These are phyloP conservation scores for Erysimum cheiranthoides DNA, from an alignment of 345 rosid species.

Conservation along the genomic window DNA sequence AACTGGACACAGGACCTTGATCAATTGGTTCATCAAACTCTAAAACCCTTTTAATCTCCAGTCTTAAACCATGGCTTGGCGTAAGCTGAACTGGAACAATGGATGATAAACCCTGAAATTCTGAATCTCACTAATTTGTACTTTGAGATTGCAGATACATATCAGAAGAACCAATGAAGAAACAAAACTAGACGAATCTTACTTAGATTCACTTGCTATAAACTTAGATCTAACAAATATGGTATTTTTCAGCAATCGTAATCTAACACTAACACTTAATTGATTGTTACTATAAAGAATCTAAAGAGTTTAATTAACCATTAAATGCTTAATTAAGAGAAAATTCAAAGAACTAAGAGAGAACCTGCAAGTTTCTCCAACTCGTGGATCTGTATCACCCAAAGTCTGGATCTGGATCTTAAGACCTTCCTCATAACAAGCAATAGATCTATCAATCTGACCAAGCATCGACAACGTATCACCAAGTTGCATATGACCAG, in stretches of 20 bases:
- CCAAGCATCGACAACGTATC: conserved; percentile 99
- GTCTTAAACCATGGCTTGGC: no score
- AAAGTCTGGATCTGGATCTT: conserved; percentile 94
- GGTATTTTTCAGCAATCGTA: background rate
- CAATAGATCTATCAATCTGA: conserved; percentile 83
- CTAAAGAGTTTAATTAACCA: conserved; percentile 10
- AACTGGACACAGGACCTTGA: background rate
- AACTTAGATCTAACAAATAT: conserved; percentile 13
- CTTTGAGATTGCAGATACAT: background rate
- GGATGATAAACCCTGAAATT: background rate
- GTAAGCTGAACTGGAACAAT: no score
- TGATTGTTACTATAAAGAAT: background rate
- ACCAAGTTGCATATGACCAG: conserved; percentile 97
- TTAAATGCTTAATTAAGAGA: background rate
- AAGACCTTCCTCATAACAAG: conserved; percentile 83
- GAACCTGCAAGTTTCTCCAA: conserved; percentile 99
- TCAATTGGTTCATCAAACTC: conserved; percentile 4
- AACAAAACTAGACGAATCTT: background rate
- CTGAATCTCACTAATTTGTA: background rate
- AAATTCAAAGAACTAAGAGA: background rate
- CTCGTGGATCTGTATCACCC: conserved; percentile 95
- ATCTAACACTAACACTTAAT: background rate
- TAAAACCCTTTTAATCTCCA: background rate
- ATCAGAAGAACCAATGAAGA: background rate
- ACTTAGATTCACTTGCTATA: conserved; percentile 23